These are phyloP conservation scores for Chloroidium sp. DNA, from an alignment of 163 green algal genomes.

Conservation along the genomic window DNA sequence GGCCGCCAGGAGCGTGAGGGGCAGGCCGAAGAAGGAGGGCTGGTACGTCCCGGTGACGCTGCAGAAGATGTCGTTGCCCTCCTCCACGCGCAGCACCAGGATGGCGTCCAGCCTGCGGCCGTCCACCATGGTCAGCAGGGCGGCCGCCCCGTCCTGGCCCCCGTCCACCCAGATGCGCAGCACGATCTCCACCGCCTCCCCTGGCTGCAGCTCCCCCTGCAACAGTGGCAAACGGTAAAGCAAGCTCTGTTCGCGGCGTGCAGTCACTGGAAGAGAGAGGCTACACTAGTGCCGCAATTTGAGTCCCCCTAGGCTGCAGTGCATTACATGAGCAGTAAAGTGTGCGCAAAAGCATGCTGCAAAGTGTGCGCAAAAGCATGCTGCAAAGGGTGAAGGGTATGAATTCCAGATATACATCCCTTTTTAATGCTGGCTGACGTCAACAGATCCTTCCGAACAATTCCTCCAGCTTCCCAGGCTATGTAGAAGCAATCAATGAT, in stretches of 20 bases:
- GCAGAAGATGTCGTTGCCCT: conserved; percentile 53
- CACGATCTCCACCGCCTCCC: background rate
- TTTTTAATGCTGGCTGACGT: too few relatives aligned
- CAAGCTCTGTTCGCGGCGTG: too few relatives aligned
- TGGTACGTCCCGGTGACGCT: conserved; percentile 28
- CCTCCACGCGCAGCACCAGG: conserved; percentile 45
- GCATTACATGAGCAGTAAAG: too few relatives aligned
- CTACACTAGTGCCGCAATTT: too few relatives aligned
- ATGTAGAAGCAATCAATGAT: too few relatives aligned
- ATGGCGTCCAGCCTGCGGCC: conserved; percentile 42
- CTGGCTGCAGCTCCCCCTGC: background rate
- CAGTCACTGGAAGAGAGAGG: background rate
- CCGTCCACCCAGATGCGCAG: background rate
- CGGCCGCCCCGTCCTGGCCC: too few relatives aligned
- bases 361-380: too few relatives aligned
- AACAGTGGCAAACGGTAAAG: background rate
- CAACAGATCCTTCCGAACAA: too few relatives aligned
- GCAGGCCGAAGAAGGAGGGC: conserved; percentile 36
- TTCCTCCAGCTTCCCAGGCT: too few relatives aligned
- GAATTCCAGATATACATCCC: background rate
- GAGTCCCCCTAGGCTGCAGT: too few relatives aligned
- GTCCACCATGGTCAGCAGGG: background rate
- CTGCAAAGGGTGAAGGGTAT: background rate
- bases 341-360: too few relatives aligned
- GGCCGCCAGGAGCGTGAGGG: conserved; percentile 8